phyloP scores from a whole-genome alignment of 139 green algal species.

The Marvania coccoides region DNA sequence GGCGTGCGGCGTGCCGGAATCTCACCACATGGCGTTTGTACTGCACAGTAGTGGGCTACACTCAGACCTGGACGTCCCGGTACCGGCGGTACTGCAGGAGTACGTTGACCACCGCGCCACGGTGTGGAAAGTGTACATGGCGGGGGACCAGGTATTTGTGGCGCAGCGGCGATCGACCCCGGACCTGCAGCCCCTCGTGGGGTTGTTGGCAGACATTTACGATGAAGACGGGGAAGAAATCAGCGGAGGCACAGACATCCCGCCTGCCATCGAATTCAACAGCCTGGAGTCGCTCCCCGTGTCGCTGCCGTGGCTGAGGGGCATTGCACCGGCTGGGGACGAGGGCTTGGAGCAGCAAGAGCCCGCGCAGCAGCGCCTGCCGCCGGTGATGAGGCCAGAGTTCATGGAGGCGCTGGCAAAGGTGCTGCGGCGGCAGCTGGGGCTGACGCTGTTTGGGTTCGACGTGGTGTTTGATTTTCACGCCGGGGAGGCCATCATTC shows the following conservation, averaged over 20 bases:
- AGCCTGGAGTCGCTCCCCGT: slow-evolving; percentile 53
- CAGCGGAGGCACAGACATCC: slow-evolving; percentile 9
- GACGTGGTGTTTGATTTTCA: slow-evolving; percentile 41
- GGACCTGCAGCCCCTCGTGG: slow-evolving; percentile 20
- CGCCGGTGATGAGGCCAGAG: neutral
- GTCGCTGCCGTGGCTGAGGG: slow-evolving; percentile 21
- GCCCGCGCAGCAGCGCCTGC: neutral
- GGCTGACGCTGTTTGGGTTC: slow-evolving; percentile 66
- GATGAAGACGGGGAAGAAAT: slow-evolving; percentile 1
- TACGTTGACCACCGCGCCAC: slow-evolving; percentile 68
- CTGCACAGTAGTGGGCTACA: slow-evolving; percentile 9
- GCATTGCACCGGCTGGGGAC: neutral
- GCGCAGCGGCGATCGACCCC: slow-evolving; percentile 46
- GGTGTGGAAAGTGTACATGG: slow-evolving; percentile 74
- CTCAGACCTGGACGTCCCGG: slow-evolving; percentile 25
- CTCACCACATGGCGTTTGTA: slow-evolving; percentile 66
- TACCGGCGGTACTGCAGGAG: slow-evolving; percentile 63
- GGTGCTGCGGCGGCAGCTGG: slow-evolving; percentile 31
- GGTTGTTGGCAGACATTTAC: neutral
- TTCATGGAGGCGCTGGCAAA: slow-evolving; percentile 31
- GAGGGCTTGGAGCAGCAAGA: neutral
- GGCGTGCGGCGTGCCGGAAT: slow-evolving; percentile 57
- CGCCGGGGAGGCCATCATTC: slow-evolving; percentile 33
- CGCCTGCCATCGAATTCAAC: slow-evolving; percentile 45
- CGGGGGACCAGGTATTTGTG: slow-evolving; percentile 53